A percentile compares a stretch with the other conserved stretches of the same genome.
Conservation (phyloP, 345 rosid genomes). For the Salix caprea region DNA sequence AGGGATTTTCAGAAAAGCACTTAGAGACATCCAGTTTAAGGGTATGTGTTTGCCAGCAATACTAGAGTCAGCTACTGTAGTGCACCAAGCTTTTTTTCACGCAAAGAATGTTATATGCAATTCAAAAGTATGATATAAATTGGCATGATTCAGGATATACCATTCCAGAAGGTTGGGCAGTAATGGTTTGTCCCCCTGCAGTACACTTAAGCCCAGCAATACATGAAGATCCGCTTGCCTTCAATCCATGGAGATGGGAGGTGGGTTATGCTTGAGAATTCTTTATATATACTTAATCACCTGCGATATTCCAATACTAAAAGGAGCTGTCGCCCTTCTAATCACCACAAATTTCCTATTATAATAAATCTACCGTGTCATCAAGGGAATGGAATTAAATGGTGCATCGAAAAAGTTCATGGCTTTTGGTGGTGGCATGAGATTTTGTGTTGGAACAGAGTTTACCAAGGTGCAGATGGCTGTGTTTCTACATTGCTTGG, state of each 20-base stretch:
- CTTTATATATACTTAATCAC: slow-evolving; percentile 9
- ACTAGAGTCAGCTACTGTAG: background rate
- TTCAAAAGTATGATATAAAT: background rate
- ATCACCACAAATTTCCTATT: background rate
- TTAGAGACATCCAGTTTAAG: slow-evolving; percentile 60
- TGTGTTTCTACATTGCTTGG: slow-evolving; percentile 71
- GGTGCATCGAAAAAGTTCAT: slow-evolving; percentile 73
- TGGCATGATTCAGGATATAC: slow-evolving; percentile 59
- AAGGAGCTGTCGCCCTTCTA: background rate
- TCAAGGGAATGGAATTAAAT: slow-evolving; percentile 54
- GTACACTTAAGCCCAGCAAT: slow-evolving; percentile 70
- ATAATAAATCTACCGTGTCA: slow-evolving; percentile 8
- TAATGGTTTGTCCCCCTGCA: slow-evolving; percentile 94
- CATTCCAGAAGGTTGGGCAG: slow-evolving; percentile 89
- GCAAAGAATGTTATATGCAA: background rate
- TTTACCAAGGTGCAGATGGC: slow-evolving; percentile 89
- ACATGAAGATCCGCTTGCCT: slow-evolving; percentile 68
- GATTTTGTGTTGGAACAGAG: slow-evolving; percentile 91
- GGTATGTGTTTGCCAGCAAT: slow-evolving; percentile 35
- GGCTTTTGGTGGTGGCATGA: slow-evolving; percentile 98
- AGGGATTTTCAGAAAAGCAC: slow-evolving; percentile 82
- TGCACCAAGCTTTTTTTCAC: background rate
- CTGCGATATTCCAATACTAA: background rate
- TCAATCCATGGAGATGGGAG: slow-evolving; percentile 91
- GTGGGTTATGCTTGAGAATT: slow-evolving; percentile 34